A percentile compares a stretch with the other conserved stretches of the same genome.
phyloP scores from a whole-genome alignment of 2,329 filamentous ascomycete genomes.

The Pyrenophora tritici-repentis region DNA sequence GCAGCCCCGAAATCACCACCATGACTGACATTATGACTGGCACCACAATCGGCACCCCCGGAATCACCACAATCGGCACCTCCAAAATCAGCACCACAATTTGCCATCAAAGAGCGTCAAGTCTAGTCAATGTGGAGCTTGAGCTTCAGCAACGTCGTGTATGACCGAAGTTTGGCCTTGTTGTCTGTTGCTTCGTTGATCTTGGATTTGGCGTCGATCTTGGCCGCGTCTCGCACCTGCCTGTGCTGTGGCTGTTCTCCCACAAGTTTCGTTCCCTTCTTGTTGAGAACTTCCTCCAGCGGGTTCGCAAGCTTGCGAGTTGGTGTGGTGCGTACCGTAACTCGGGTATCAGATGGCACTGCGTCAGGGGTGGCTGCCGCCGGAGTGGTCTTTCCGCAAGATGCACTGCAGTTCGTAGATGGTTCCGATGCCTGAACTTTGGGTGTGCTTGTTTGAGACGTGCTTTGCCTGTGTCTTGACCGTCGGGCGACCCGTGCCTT shows the following conservation, averaged over 20 bases:
- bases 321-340: not conserved
- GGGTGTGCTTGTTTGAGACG: not conserved
- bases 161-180: constrained; percentile 1
- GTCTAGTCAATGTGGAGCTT: not conserved
- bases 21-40: no score
- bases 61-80: no score
- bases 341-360: no score
- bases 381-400: not conserved
- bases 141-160: constrained; percentile 1
- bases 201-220: not conserved
- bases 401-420: no score
- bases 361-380: not conserved
- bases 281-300: not conserved
- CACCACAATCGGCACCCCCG: no score
- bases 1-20: no score
- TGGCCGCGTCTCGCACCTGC: not conserved
- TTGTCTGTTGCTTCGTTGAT: not conserved
- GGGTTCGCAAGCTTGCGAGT: not conserved
- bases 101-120: not conserved
- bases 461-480: not conserved
- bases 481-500: not conserved
- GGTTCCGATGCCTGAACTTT: not conserved
- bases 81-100: not conserved
- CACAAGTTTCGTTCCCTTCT: no score
- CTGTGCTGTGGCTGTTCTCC: not conserved